Evolutionary conservation across 2,329 filamentous ascomycete genomes (phyloP), one percentile per base, ranked within the genome.

Genomic region (Dothidotthia symphoricarpi): DNA sequence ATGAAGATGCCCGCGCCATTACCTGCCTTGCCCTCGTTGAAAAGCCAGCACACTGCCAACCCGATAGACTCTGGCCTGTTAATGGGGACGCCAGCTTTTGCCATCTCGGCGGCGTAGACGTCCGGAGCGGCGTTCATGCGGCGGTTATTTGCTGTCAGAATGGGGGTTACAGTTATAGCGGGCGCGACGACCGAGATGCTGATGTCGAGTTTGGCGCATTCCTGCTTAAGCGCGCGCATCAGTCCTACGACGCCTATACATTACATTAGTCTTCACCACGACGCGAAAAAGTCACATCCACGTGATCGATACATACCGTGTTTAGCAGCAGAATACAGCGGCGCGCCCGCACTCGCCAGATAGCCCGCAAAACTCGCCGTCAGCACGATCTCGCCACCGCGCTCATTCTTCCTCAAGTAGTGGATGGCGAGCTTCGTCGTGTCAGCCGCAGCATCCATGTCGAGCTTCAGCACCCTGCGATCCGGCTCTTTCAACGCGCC

Each of bases 321-420:
- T 43, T 76, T 76, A 8, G 73, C 73, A 14, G 72, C 72, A 17
- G 66, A 70, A 45, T 76, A 76, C 12, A 73, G 45, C 12, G 72
- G 72, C 16, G 71, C 69, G 1, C 72, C 72, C 9, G 71, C 71
- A 37, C 65, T 69, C 0, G 70, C 73, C 6, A 75, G 53, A 55
- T 75, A 75, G 0, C 73, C 73, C 2, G 73, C 73, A 37, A 76
- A 46, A 53, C 69, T 73, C 2, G 72, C 72, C 1, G 73, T 75
- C 55, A 74, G 57, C 2, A 71, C 69, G 34, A 76, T 73, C 28
- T 62, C 65, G 1, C 73, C 73, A 1, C 69, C 70, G 15, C 62
- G 47, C 7, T 40, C 28, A 24, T 68, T 68, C 50, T 69, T 69
- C 25, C 67, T 59, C 38, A 75, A 51, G 37, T 74, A 72, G 42